Evolutionary conservation across 2,329 filamentous ascomycete species (phyloP), one percentile per base, ranked within the genome.

Genomic region (Calonectria crousiana): DNA sequence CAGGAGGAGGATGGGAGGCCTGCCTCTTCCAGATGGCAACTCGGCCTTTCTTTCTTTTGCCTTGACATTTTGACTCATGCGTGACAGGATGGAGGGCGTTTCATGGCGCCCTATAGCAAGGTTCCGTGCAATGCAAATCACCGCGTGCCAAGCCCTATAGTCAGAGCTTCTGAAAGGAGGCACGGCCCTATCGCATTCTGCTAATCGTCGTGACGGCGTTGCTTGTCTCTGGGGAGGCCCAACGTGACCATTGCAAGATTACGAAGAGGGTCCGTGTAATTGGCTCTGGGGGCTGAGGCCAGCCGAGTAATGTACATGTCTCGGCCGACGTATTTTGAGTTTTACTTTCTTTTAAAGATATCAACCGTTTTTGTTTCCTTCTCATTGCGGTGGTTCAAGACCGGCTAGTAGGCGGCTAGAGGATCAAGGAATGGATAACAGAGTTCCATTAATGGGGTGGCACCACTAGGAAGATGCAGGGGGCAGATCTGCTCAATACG

Each of bases 401-500:
- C 44, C 44, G 9, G 20, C 44, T 13, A 47, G 44, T 23, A 23
- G 44, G 44, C 44, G 9, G 44, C 38, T 44, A 1, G 52, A 32
- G 28, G 28, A 8, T 36, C 23, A 13, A 32, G 38, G 41, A 18
- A 38, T 38, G 56, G 56, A 60, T 60, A 60, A 60, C 56, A 60
- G 56, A 26, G 56, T 60, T 60, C 32, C 56, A 60, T 60, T 60
- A n/a, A 60, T 36, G 34, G 56, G n/a, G 56, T 60, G 56, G 34
- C 56, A 60, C 56, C 11, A 58, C 32, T 20, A 8, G 53, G 34
- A 38, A 23, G 32, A 60, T 60, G n/a, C 56, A 60, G 56, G 56
- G 53, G 56, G 51, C 20, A 58, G 56, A 60, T 60, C 56, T 38
- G 56, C 32, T 5, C 56, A 60, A 34, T 38, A 38, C 32, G 34